phyloP scores from a whole-genome alignment of 352 stramenopile species.

The Thraustochytrium striatum region DNA sequence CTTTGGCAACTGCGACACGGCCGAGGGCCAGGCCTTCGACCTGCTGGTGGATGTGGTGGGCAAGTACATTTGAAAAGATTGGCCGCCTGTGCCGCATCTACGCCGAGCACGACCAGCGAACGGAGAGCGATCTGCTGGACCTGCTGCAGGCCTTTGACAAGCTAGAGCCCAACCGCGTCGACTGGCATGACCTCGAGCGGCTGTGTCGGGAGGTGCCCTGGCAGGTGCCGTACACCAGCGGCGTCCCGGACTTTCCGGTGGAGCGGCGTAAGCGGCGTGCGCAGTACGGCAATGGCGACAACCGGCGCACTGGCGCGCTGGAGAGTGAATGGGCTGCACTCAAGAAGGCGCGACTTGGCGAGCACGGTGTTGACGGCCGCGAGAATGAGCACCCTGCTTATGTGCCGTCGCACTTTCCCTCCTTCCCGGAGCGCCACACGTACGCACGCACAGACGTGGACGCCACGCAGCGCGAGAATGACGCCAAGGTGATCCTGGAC shows the following conservation, averaged over 20 bases:
- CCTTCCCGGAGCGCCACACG: conserved; percentile 31
- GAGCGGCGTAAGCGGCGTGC: not conserved
- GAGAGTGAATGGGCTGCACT: too few relatives aligned
- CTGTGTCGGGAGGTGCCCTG: conserved; percentile 38
- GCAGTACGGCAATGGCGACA: not conserved
- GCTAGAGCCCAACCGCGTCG: conserved; percentile 29
- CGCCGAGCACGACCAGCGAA: conserved; percentile 34
- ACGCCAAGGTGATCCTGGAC: conserved; percentile 32
- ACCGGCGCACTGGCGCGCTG: too few relatives aligned
- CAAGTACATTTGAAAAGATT: conserved; percentile 48
- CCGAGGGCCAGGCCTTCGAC: conserved; percentile 39
- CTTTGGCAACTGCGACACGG: conserved; percentile 32
- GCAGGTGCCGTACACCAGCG: conserved; percentile 39
- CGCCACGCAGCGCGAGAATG: conserved; percentile 9
- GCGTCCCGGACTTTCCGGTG: conserved; percentile 20
- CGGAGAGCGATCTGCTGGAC: conserved; percentile 36
- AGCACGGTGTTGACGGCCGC: not conserved
- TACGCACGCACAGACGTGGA: conserved; percentile 39
- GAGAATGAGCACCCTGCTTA: conserved; percentile 3
- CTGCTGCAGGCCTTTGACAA: conserved; percentile 33
- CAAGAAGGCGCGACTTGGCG: too few relatives aligned
- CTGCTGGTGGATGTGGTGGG: conserved; percentile 33
- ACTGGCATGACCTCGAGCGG: conserved; percentile 31
- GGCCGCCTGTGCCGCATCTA: conserved; percentile 33
- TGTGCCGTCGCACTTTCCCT: conserved; percentile 20